Percentiles rank a stretch among this genome's conserved stretches.
Evolutionary conservation across 2,329 filamentous ascomycete genomes (phyloP).

Genomic region (Colletotrichum siamense): DNA sequence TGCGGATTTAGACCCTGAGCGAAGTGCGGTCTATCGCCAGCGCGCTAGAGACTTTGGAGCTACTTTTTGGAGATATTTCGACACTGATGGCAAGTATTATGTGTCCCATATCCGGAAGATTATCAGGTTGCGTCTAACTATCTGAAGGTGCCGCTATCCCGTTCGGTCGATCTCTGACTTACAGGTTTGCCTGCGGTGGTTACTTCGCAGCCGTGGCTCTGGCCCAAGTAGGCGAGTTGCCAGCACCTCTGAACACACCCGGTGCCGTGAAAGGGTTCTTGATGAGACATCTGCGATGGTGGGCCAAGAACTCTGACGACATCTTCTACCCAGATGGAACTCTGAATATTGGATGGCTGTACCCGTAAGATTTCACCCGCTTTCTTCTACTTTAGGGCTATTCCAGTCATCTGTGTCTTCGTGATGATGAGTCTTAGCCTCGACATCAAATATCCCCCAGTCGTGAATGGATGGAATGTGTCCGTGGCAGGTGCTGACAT

Average conservation of each 20-base stretch:
- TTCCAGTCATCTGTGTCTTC: rapidly evolving
- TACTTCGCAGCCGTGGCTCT: conserved; percentile 53
- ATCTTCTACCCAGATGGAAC: conserved; percentile 56
- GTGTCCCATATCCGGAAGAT: too few relatives aligned
- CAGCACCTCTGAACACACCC: conserved; percentile 38
- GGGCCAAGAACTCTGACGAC: conserved; percentile 42
- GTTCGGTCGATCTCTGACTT: conserved; percentile 56
- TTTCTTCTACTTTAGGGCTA: neutral
- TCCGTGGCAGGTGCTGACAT: neutral
- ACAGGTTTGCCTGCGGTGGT: conserved; percentile 54
- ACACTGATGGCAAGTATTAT: conserved; percentile 45
- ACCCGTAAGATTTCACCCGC: conserved; percentile 27
- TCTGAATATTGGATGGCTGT: conserved; percentile 48
- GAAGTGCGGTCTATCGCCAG: conserved; percentile 40
- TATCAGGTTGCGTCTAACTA: neutral
- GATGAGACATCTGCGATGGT: conserved; percentile 55
- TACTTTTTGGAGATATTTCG: conserved; percentile 54
- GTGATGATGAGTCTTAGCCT: rapidly evolving
- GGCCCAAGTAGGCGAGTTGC: conserved; percentile 41
- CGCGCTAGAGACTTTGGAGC: conserved; percentile 45
- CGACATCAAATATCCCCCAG: rapidly evolving
- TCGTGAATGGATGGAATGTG: neutral
- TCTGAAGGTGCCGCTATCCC: conserved; percentile 52
- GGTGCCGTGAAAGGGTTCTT: conserved; percentile 54
- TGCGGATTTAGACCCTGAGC: conserved; percentile 40